Conservation (phyloP, 805 yeast genomes). For the Ogataea methanolica region DNA sequence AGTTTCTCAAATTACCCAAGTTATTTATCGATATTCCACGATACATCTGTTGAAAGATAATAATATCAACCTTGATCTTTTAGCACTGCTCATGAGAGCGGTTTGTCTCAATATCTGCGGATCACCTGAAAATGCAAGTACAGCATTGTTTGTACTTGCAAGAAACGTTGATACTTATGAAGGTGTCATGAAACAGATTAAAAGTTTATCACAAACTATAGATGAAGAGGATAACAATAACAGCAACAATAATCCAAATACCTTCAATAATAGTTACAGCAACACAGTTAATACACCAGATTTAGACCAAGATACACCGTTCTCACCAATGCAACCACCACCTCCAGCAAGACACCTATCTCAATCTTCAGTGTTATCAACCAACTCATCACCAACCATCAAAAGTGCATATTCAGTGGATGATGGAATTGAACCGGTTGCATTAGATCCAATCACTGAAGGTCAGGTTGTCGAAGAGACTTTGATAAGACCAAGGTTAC, state of each 20-base stretch:
- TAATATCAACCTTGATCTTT: constrained; percentile 45
- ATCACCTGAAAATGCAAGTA: constrained; percentile 46
- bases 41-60: constrained; percentile 33
- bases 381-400: constrained; percentile 8
- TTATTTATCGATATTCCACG: constrained; percentile 36
- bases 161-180: constrained; percentile 37
- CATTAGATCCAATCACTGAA: constrained; percentile 11
- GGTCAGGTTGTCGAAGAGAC: constrained; percentile 28
- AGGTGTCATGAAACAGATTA: constrained; percentile 32
- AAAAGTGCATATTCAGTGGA: constrained; percentile 7
- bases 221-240: constrained; percentile 7
- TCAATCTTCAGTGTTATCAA: constrained; percentile 5
- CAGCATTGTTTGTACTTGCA: constrained; percentile 46
- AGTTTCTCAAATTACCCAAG: constrained; percentile 39
- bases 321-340: neutral
- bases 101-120: constrained; percentile 49
- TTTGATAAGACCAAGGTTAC: constrained; percentile 44
- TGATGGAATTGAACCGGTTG: constrained; percentile 9
- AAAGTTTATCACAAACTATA: constrained; percentile 24
- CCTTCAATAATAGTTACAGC: neutral
- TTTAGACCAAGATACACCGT: neutral
- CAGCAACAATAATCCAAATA: constrained; percentile 1
- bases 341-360: constrained; percentile 3
- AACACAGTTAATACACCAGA: neutral
- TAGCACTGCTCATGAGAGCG: constrained; percentile 57